phyloP scores from a whole-genome alignment of 2,329 filamentous ascomycete species.

The Penicillium sp. region DNA sequence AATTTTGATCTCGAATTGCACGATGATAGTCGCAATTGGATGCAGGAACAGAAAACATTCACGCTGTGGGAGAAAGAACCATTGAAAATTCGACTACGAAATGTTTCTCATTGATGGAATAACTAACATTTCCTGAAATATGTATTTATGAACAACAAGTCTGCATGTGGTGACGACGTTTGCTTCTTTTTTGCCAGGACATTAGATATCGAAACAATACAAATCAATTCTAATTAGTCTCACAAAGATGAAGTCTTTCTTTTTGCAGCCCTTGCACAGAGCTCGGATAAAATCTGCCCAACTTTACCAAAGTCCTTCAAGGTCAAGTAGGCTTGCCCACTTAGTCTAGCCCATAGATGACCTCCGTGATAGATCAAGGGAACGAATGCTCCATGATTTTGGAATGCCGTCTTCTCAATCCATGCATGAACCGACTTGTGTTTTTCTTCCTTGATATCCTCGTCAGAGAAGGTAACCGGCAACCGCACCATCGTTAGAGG shows the following conservation, averaged over 20 bases:
- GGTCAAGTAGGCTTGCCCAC: constrained; percentile 78
- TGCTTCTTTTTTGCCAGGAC: background rate
- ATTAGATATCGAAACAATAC: too few relatives aligned
- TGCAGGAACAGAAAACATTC: constrained; percentile 3
- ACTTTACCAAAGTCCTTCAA: constrained; percentile 71
- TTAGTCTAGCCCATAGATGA: constrained; percentile 67
- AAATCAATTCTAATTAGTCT: background rate
- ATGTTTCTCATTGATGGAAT: background rate
- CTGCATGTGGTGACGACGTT: background rate
- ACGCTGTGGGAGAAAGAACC: constrained; percentile 4
- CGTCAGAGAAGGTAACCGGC: constrained; percentile 46
- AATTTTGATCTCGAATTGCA: constrained; percentile 8
- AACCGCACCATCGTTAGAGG: constrained; percentile 69
- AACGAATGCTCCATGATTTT: constrained; percentile 68
- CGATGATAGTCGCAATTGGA: background rate
- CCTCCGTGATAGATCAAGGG: constrained; percentile 59
- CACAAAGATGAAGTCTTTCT: background rate
- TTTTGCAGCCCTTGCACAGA: constrained; percentile 37
- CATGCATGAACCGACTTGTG: constrained; percentile 50
- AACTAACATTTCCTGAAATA: background rate
- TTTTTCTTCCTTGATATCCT: constrained; percentile 51
- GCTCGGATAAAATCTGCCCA: constrained; percentile 54
- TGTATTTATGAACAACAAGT: background rate
- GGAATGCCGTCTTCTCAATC: constrained; percentile 52
- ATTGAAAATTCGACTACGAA: background rate